Evolutionary conservation across 371 early-diverging fungal species (phyloP).

Genomic region (Batrachochytrium dendrobatidis): DNA sequence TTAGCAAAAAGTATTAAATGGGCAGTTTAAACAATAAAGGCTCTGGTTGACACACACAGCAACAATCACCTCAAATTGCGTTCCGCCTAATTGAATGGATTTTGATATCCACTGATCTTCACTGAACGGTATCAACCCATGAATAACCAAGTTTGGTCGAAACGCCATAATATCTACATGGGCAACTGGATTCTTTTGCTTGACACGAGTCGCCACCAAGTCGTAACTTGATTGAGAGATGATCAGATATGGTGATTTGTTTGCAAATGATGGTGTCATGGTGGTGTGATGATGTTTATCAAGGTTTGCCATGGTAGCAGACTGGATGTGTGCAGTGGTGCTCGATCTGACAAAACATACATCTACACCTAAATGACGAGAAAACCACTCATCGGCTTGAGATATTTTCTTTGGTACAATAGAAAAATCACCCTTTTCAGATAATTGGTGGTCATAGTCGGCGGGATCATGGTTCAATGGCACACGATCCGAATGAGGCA

Average conservation of each 20-base stretch:
- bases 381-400: slow-evolving; percentile 27
- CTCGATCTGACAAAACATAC: no score
- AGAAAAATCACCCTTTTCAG: background rate
- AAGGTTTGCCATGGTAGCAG: no score
- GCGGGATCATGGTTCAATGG: no score
- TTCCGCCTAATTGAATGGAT: slow-evolving; percentile 32
- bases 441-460: no score
- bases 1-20: no score
- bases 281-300: slow-evolving; percentile 22
- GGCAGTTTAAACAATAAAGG: no score
- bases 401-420: background rate
- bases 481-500: no score
- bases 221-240: slow-evolving; percentile 47
- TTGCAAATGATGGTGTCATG: slow-evolving; percentile 44
- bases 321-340: no score
- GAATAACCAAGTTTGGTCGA: slow-evolving; percentile 54
- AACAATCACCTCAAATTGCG: slow-evolving; percentile 37
- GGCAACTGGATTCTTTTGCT: slow-evolving; percentile 7
- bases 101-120: slow-evolving; percentile 47
- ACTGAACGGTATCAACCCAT: slow-evolving; percentile 36
- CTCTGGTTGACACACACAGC: background rate
- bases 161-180: slow-evolving; percentile 32
- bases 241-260: slow-evolving; percentile 57
- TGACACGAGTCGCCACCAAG: slow-evolving; percentile 39
- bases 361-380: slow-evolving; percentile 27